Evolutionary conservation across 305 asterid genomes (phyloP), one percentile per base, ranked within the genome.

Genomic region (Striga hermonthica): DNA sequence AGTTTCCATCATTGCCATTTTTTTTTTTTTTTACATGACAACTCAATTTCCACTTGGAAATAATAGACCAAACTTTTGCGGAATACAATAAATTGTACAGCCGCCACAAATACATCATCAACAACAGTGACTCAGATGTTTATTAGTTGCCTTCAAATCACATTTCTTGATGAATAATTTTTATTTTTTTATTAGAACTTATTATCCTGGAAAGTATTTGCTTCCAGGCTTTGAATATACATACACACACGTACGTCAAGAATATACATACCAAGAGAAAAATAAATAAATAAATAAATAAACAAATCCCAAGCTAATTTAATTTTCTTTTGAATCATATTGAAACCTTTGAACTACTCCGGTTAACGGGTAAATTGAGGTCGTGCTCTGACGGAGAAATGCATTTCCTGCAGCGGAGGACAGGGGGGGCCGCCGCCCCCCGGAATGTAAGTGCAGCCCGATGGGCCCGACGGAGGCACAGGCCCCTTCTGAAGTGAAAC

Each of bases 391-490:
- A 75, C 81, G 44, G 81, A 69, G 6, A 76, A 82, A 72, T 80
- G 72, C 80, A 48, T 78, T 64, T 67, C 69, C 0, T 49, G 40
- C 61, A 69, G 37, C 34, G 83, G 84, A 59, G 83, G 84, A 62
- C 89, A 83, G 62, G 11, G 1, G 62, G 11, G 1, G 49, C 90
- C 86, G 60, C 73, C 73, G 4, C 73, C 60, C 8, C 87, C 90
- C 4, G 88, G 95, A 73, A 82, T 84, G 82, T 80, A 0, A 74
- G 88, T 84, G 81, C 95, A 84, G 34, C 86, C 73, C 3, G 88
- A 77, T 5, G 88, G 62, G 5, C 81, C 85, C 8, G 90, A 86
- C 62, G 95, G 88, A 43, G 88, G 84, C 68, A 77, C 84, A 0
- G 73, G 76, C 4, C 85, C 94, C 59, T 36, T 83, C 6, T 76